Conservation (phyloP, 345 rosid species). For the Boechera divaricarpa region DNA sequence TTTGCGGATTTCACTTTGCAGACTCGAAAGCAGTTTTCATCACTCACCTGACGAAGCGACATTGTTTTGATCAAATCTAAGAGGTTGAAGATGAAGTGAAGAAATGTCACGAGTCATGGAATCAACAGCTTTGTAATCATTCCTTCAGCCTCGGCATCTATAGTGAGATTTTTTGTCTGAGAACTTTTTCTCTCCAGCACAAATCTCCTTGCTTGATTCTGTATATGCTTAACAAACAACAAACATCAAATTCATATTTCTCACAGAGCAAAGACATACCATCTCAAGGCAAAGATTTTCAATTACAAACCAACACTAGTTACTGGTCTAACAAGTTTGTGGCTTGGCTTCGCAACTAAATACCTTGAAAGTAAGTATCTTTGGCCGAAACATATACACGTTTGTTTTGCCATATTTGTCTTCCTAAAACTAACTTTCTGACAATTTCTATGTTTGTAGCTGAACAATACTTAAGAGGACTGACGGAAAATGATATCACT, state of each 20-base stretch:
- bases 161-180: background rate
- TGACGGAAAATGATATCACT: background rate
- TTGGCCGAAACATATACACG: too few relatives aligned
- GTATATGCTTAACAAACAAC: background rate
- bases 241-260: background rate
- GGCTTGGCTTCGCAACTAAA: background rate
- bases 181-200: background rate
- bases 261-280: background rate
- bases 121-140: conserved; percentile 1
- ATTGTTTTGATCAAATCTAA: background rate
- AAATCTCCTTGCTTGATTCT: background rate
- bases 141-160: background rate
- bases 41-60: background rate
- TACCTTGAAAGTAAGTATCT: background rate
- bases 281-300: background rate
- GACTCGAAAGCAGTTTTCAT: background rate
- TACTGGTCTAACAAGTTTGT: background rate
- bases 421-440: background rate
- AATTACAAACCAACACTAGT: background rate
- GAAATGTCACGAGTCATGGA: background rate
- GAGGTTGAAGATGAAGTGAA: background rate
- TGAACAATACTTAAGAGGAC: background rate
- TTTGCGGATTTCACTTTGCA: background rate
- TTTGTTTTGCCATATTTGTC: too few relatives aligned
- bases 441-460: background rate